Base-by-base conservation (phyloP, 2,329 filamentous ascomycete genomes). In the Microcyclospora pomicola region DNA sequence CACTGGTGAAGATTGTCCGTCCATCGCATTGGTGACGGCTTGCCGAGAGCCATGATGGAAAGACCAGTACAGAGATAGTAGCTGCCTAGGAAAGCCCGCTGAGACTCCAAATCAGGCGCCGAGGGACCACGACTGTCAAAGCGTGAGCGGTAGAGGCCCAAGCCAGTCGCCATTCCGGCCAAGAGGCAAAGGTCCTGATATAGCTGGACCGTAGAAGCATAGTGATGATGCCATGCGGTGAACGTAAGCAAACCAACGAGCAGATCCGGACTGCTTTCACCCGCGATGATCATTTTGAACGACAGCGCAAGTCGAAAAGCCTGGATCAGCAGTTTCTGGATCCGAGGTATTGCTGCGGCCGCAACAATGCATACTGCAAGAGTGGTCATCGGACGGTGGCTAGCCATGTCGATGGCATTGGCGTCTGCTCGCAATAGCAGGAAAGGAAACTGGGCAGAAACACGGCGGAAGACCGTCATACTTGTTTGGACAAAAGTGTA, bases 171-270 rank as follows among this genome's bases (percentile, higher is more conserved):
- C 40, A 51, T 52, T 12, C 46, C 49, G 5, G 48, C 47, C 2
- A 54, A 39, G 9, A 54, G 42, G 28, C 40, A 49, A 11, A 52
- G 35, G 34, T 51, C 38, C 31, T 51, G 49, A 27, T 49, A 49
- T 5, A 49, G 42, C 15, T 50, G 48, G 27, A 45, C 47, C 13
- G 49, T 45, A 16, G 45, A 37, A 34, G 47, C 39, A 36, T 49
- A 51, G 15, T 49, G 45, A 36, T 53, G 52, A 31, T 51, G 43
- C 47, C 49, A 54, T 7, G 47, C 47, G 11, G 50, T 39, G 34
- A 43, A 49, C 2, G 51, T 41, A 15, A 53, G 35, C 5, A 53
- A 36, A 2, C 50, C 52, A n/a, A 45, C 41, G 15, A 53, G 36
- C 6, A 52, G 31, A 34, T 54, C 52, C 12, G 49, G 39, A 35